These are phyloP conservation scores for Sugiyamaella novakii DNA, from an alignment of 1,139 yeast genomes.

Conservation along the genomic window DNA sequence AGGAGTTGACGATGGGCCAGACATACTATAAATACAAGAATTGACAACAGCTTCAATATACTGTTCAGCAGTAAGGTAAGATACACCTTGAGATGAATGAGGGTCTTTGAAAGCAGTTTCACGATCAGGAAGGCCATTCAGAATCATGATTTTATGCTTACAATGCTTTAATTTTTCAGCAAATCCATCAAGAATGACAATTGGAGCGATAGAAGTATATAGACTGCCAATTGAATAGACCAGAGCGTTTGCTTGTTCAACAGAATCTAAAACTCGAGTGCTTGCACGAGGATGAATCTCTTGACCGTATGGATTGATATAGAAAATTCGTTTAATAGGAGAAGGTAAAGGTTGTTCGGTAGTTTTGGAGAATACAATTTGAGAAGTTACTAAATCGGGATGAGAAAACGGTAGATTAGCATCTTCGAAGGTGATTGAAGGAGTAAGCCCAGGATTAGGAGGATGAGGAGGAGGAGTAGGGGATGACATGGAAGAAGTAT, in stretches of 20 bases:
- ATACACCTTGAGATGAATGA: background rate
- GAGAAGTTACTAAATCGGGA: conserved; percentile 75
- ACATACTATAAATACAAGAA: conserved; percentile 39
- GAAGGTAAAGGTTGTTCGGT: conserved; percentile 65
- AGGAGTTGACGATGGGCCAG: conserved; percentile 11
- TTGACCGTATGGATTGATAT: conserved; percentile 86
- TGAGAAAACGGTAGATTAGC: conserved; percentile 76
- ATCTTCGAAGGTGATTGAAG: conserved; percentile 45
- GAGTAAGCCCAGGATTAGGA: background rate
- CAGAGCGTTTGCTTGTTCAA: conserved; percentile 53
- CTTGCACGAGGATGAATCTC: conserved; percentile 82
- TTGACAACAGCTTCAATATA: conserved; percentile 58
- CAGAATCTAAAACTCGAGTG: conserved; percentile 57
- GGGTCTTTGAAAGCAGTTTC: conserved; percentile 75
- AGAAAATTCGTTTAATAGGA: conserved; percentile 72
- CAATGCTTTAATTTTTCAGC: conserved; percentile 46
- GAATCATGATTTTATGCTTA: conserved; percentile 46
- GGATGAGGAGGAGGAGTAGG: background rate
- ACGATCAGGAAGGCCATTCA: conserved; percentile 74
- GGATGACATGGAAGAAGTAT: background rate
- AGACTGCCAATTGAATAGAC: conserved; percentile 85
- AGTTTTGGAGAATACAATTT: conserved; percentile 66
- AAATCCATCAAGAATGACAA: conserved; percentile 70
- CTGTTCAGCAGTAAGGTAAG: conserved; percentile 39
- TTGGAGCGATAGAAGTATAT: conserved; percentile 83